Evolutionary conservation across 371 early-diverging fungal genomes (phyloP).

Genomic region (Chytridium lagenaria): DNA sequence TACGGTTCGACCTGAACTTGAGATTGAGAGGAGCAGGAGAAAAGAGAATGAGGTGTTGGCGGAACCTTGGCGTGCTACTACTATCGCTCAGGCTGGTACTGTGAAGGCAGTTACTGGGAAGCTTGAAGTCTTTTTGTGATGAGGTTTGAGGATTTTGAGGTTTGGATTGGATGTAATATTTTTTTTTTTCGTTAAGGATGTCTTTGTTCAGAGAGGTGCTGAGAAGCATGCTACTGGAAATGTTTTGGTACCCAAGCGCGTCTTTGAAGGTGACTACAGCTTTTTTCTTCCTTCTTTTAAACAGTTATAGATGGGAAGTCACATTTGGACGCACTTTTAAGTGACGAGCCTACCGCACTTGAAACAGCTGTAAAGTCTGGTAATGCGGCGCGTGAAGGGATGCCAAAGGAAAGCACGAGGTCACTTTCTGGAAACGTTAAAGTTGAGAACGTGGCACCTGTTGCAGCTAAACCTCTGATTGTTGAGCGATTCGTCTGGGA

Average conservation of each 20-base stretch:
- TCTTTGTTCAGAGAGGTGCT: too few species aligned
- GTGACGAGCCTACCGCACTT: background rate
- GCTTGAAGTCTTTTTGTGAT: slow-evolving; percentile 14
- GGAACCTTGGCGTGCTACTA: slow-evolving; percentile 59
- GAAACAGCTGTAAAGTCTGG: background rate
- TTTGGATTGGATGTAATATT: too few species aligned
- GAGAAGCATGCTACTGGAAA: background rate
- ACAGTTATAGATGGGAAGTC: background rate
- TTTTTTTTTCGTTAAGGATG: background rate
- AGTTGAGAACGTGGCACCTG: too few species aligned
- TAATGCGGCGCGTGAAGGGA: background rate
- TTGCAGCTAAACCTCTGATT: too few species aligned
- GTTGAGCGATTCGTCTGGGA: slow-evolving; percentile 15
- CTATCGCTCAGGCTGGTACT: slow-evolving; percentile 46
- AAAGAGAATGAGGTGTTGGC: slow-evolving; percentile 60
- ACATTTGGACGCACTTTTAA: background rate
- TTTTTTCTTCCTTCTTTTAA: background rate
- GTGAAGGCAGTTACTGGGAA: background rate
- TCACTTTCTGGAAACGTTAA: too few species aligned
- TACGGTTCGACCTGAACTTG: slow-evolving; percentile 35
- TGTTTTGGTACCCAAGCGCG: background rate
- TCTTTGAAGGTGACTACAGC: background rate
- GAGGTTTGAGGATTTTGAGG: background rate
- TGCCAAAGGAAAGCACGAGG: too few species aligned
- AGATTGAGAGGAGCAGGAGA: slow-evolving; percentile 38